Conservation (phyloP, 2,329 filamentous ascomycete genomes). For the Ceratocystiopsis minuta region DNA sequence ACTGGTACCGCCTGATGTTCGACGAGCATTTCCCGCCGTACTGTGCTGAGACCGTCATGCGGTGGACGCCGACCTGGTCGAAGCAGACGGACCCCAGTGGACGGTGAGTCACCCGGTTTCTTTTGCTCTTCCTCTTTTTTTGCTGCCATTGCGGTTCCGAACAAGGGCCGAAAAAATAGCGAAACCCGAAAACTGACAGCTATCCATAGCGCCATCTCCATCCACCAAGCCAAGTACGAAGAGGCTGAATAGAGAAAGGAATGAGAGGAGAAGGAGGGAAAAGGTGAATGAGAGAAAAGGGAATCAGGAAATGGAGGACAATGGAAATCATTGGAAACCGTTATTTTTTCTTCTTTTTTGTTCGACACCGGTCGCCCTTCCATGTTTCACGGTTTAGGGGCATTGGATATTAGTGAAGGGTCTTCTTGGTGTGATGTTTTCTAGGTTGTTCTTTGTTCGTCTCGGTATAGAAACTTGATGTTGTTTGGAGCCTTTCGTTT, state of each 20-base stretch:
- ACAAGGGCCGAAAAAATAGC: no score
- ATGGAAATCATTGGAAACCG: not conserved
- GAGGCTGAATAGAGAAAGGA: constrained; percentile 11
- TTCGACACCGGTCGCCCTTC: no score
- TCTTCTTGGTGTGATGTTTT: no score
- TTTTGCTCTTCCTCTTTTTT: not conserved
- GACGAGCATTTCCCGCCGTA: constrained; percentile 93
- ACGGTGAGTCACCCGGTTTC: constrained; percentile 34
- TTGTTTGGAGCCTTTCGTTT: no score
- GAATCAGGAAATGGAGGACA: no score
- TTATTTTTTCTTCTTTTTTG: not conserved
- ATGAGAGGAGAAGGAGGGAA: no score
- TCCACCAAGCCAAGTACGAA: constrained; percentile 58
- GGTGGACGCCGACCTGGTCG: constrained; percentile 96
- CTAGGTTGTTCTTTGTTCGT: no score
- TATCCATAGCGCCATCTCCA: constrained; percentile 48
- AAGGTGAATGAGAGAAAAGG: not conserved
- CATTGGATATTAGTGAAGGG: no score
- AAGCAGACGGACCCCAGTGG: constrained; percentile 92
- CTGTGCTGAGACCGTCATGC: constrained; percentile 83
- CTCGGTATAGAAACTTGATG: no score
- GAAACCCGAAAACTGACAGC: not conserved
- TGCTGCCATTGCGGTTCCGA: not conserved
- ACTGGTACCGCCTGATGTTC: constrained; percentile 98
- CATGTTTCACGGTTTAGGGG: no score